These are phyloP conservation scores for Microbotryomycetes sp. DNA, from an alignment of 1,284 basidiomycete genomes.

Conservation along the genomic window DNA sequence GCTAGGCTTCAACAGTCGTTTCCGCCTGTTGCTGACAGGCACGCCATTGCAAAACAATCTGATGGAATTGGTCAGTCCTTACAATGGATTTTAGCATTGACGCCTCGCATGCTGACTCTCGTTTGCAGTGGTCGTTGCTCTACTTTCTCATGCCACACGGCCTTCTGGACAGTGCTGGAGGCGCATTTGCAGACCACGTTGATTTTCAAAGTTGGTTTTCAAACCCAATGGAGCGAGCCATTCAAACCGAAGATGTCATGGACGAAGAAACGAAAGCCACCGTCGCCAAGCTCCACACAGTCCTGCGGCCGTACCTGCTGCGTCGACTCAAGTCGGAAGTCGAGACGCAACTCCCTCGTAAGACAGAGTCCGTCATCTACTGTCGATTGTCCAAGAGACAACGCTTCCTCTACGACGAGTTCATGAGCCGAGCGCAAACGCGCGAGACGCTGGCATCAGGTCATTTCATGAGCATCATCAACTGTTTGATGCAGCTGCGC, in stretches of 20 bases:
- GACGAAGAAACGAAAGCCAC: constrained; percentile 82
- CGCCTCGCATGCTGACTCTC: background rate
- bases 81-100: background rate
- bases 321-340: constrained; percentile 92
- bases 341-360: constrained; percentile 90
- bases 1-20: constrained; percentile 86
- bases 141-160: constrained; percentile 90
- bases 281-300: constrained; percentile 81
- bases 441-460: constrained; percentile 79
- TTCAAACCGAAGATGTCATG: constrained; percentile 71
- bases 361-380: constrained; percentile 87
- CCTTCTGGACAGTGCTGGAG: constrained; percentile 46
- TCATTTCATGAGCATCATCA: constrained; percentile 74
- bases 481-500: constrained; percentile 92
- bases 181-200: constrained; percentile 83
- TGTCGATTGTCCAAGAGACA: constrained; percentile 92
- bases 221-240: constrained; percentile 77
- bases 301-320: constrained; percentile 87
- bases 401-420: constrained; percentile 95
- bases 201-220: constrained; percentile 97
- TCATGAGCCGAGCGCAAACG: constrained; percentile 88
- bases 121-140: constrained; percentile 67
- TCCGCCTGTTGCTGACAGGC: constrained; percentile 80
- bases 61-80: constrained; percentile 59
- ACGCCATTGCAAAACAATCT: constrained; percentile 94